Conservation (phyloP, 441 rosid genomes). For the Corymbia calophylla region DNA sequence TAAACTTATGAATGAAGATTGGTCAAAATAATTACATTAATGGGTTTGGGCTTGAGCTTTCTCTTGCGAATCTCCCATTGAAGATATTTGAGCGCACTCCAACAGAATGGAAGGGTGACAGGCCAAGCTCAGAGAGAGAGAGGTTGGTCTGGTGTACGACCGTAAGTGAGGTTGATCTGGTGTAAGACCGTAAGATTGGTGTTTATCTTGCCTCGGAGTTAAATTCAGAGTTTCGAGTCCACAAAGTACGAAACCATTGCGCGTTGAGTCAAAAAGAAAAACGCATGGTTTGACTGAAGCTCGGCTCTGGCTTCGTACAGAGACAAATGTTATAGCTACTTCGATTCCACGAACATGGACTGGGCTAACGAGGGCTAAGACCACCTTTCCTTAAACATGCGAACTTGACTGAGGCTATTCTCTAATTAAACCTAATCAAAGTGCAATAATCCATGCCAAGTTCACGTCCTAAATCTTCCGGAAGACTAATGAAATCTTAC, state of each 20-base stretch:
- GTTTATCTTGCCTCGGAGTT: neutral
- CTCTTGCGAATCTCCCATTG: fast-evolving
- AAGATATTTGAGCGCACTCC: neutral
- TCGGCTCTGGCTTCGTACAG: neutral
- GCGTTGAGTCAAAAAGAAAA: neutral
- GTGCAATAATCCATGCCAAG: neutral
- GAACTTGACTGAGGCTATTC: neutral
- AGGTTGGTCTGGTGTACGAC: neutral
- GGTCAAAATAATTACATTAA: too few relatives aligned
- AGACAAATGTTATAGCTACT: neutral
- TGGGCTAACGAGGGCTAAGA: neutral
- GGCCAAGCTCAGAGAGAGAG: neutral
- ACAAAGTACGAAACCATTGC: neutral
- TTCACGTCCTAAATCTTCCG: neutral
- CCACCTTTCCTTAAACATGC: neutral
- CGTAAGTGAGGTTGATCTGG: neutral
- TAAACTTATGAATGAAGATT: too few relatives aligned
- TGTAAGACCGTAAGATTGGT: neutral
- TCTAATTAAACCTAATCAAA: neutral
- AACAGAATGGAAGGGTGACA: neutral
- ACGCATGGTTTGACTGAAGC: neutral
- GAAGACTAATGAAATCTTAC: neutral
- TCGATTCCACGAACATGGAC: neutral
- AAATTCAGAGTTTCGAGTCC: neutral
- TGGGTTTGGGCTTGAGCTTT: fast-evolving